Evolutionary conservation across 805 yeast genomes (phyloP).

Genomic region (Wickerhamomyces xylosicus): DNA sequence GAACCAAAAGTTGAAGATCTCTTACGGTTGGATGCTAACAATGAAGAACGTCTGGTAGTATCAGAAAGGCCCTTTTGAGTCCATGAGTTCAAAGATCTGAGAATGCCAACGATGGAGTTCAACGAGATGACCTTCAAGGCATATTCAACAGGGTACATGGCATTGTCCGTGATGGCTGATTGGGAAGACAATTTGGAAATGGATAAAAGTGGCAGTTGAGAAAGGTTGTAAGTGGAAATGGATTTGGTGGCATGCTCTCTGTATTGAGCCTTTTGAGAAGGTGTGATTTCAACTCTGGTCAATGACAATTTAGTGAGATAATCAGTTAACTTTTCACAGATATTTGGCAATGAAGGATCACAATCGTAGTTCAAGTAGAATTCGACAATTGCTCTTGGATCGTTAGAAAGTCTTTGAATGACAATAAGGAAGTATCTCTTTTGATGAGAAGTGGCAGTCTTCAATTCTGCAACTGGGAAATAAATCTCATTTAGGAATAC

Average conservation of each 20-base stretch:
- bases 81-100: slow-evolving; percentile 79
- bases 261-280: slow-evolving; percentile 50
- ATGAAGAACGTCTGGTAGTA: slow-evolving; percentile 13
- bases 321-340: slow-evolving; percentile 76
- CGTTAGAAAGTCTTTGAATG: slow-evolving; percentile 74
- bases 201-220: slow-evolving; percentile 67
- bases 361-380: slow-evolving; percentile 94
- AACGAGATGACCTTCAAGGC: slow-evolving; percentile 77
- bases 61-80: slow-evolving; percentile 53
- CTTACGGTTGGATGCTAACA: slow-evolving; percentile 11
- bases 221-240: slow-evolving; percentile 63
- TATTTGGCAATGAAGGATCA: slow-evolving; percentile 68
- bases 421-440: slow-evolving; percentile 76
- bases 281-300: slow-evolving; percentile 61
- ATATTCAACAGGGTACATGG: slow-evolving; percentile 62
- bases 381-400: slow-evolving; percentile 86
- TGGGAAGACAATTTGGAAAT: slow-evolving; percentile 47
- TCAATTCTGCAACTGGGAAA: slow-evolving; percentile 88
- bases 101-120: slow-evolving; percentile 68
- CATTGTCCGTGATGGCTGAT: slow-evolving; percentile 44
- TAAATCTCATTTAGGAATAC: slow-evolving; percentile 89
- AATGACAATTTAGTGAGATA: slow-evolving; percentile 60
- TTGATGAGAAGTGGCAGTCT: slow-evolving; percentile 86
- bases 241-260: slow-evolving; percentile 42
- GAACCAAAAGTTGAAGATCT: slow-evolving; percentile 21